phyloP scores from a whole-genome alignment of 441 rosid species.

The Capsella rubella region DNA sequence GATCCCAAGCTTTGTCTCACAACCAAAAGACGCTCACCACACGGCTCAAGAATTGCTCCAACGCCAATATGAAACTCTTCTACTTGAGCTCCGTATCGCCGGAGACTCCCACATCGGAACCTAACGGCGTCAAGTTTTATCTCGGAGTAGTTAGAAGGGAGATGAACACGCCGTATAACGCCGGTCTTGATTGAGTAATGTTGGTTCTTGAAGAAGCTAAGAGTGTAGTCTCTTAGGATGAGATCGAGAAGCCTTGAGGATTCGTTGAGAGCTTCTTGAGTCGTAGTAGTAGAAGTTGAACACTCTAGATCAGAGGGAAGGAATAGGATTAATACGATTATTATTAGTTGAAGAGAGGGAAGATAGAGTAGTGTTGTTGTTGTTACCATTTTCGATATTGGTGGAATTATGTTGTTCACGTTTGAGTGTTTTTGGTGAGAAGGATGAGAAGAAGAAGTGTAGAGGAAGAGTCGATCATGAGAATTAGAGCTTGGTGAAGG shows the following conservation, averaged over 20 bases:
- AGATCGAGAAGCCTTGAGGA: conserved; percentile 74
- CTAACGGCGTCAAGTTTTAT: conserved; percentile 66
- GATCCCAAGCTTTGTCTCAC: conserved; percentile 69
- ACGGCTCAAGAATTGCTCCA: conserved; percentile 75
- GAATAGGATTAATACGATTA: conserved; percentile 27
- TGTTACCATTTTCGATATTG: conserved; percentile 34
- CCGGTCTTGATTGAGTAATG: conserved; percentile 62
- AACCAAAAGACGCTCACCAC: conserved; percentile 82
- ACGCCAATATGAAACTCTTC: conserved; percentile 72
- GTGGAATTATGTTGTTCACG: conserved; percentile 18
- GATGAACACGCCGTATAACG: conserved; percentile 49
- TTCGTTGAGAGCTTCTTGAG: conserved; percentile 54
- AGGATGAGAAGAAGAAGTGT: conserved; percentile 30
- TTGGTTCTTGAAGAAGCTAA: conserved; percentile 59
- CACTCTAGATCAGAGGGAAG: conserved; percentile 46
- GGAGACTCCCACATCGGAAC: conserved; percentile 87
- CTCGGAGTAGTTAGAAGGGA: conserved; percentile 81
- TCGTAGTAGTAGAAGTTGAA: conserved; percentile 26
- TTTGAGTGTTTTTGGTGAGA: conserved; percentile 28
- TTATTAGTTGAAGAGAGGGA: conserved; percentile 45
- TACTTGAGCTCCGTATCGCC: conserved; percentile 78
- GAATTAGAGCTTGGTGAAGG: conserved; percentile 37
- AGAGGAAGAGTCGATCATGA: conserved; percentile 35
- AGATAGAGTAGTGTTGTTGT: conserved; percentile 30
- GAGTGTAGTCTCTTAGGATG: conserved; percentile 74